A percentile compares a stretch with the other conserved stretches of the same genome.
Conservation (phyloP, 768 basidiomycete genomes). For the Hydnum rufescens region DNA sequence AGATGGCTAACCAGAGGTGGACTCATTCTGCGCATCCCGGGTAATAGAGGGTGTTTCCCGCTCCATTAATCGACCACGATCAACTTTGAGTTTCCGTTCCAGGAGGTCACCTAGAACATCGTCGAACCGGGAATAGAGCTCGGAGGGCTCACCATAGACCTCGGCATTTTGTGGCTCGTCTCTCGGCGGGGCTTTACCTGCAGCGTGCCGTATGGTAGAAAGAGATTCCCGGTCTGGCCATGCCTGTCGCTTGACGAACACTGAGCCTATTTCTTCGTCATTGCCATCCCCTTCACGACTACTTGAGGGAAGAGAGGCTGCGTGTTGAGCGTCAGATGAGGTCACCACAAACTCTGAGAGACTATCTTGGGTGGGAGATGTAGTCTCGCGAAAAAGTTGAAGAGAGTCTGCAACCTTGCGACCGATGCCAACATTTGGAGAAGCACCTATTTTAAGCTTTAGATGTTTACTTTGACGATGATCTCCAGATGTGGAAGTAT, state of each 20-base stretch:
- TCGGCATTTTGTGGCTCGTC: no score
- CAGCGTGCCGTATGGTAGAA: no score
- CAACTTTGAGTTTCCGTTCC: conserved; percentile 7
- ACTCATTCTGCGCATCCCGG: no score
- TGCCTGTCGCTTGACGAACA: conserved; percentile 50
- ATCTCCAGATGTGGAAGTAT: no score
- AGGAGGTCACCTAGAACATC: conserved; percentile 6
- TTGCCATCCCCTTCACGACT: conserved; percentile 14
- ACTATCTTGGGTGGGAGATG: conserved; percentile 12
- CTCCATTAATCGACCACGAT: not conserved
- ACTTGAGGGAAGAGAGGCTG: conserved; percentile 15
- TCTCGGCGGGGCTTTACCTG: no score
- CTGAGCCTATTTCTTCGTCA: conserved; percentile 21
- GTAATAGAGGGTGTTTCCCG: no score
- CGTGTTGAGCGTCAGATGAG: no score
- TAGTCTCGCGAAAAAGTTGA: conserved; percentile 63
- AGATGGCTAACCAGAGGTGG: no score
- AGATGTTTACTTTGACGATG: no score
- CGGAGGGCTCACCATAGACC: no score
- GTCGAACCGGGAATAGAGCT: no score
- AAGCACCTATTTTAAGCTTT: not conserved
- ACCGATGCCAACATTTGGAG: conserved; percentile 28
- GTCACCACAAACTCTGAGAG: no score
- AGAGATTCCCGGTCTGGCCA: conserved; percentile 72
- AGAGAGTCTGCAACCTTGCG: conserved; percentile 71